Evolutionary conservation across 495 filamentous ascomycete species (phyloP).

Genomic region (Aspergillus incahuasiensis): DNA sequence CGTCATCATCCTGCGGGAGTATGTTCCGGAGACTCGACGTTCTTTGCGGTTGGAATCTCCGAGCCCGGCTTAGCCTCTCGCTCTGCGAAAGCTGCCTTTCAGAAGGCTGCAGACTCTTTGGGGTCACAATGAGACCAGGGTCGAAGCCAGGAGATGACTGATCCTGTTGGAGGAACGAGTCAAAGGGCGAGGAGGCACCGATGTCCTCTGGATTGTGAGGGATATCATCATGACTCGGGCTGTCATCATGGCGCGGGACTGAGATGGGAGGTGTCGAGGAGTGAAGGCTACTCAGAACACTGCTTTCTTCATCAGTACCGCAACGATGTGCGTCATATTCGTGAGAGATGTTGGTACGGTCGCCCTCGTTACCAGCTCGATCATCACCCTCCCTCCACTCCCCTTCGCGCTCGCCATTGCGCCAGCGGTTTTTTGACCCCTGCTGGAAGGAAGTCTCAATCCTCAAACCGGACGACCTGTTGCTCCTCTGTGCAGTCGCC

Average conservation of each 20-base stretch:
- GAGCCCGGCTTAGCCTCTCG: conserved; percentile 23
- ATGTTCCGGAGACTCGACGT: conserved; percentile 39
- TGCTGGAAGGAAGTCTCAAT: conserved; percentile 41
- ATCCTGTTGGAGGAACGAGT: conserved; percentile 38
- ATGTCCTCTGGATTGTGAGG: conserved; percentile 43
- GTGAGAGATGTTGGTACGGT: conserved; percentile 39
- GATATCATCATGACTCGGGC: conserved; percentile 21
- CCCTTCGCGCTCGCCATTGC: conserved; percentile 23
- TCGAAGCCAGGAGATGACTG: conserved; percentile 43
- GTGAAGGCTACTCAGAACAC: conserved; percentile 42
- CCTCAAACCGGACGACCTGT: conserved; percentile 34
- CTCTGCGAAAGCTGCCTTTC: conserved; percentile 38
- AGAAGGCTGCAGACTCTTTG: conserved; percentile 31
- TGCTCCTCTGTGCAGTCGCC: conserved; percentile 36
- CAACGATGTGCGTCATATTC: conserved; percentile 36
- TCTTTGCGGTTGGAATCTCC: conserved; percentile 31
- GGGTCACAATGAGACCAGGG: conserved; percentile 35
- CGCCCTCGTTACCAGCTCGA: conserved; percentile 44
- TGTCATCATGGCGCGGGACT: conserved; percentile 39
- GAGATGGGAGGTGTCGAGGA: conserved; percentile 45
- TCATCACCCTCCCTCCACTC: conserved; percentile 18
- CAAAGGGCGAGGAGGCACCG: conserved; percentile 37
- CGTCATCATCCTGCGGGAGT: conserved; percentile 34
- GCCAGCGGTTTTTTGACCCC: conserved; percentile 22
- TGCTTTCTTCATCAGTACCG: conserved; percentile 46